phyloP scores from a whole-genome alignment of 768 basidiomycete species.

The Termitomyces sp. region DNA sequence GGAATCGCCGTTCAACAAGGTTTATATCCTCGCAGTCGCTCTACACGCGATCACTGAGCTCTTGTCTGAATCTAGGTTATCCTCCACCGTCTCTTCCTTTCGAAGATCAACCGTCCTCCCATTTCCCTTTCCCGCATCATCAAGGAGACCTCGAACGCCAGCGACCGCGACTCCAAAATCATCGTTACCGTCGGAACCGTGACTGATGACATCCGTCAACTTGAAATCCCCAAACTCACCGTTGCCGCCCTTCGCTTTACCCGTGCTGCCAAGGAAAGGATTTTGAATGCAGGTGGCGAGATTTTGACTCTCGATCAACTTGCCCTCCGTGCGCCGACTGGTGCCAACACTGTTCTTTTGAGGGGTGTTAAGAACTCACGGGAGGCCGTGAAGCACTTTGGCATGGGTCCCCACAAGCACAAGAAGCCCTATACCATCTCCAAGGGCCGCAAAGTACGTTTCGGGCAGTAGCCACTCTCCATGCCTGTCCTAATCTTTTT shows the following conservation, averaged over 20 bases:
- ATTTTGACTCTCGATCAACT: constrained; percentile 94
- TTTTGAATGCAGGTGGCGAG: constrained; percentile 94
- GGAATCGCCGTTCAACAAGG: constrained; percentile 95
- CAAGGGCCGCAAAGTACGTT: constrained; percentile 88
- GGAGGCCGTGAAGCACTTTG: constrained; percentile 97
- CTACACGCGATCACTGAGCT: background rate
- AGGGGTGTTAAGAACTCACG: constrained; percentile 91
- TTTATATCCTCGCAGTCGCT: constrained; percentile 19
- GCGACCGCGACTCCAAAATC: constrained; percentile 73
- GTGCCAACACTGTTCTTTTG: constrained; percentile 91
- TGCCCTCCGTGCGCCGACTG: constrained; percentile 90
- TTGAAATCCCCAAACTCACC: constrained; percentile 83
- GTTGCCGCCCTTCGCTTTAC: constrained; percentile 97
- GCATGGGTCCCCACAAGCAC: constrained; percentile 97
- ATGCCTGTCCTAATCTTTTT: constrained; percentile 1
- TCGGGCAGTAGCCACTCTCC: background rate
- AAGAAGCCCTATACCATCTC: constrained; percentile 96
- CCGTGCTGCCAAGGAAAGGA: constrained; percentile 87
- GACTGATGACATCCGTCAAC: constrained; percentile 91
- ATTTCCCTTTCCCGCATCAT: constrained; percentile 91
- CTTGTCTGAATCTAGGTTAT: constrained; percentile 54
- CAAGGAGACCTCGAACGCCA: constrained; percentile 69
- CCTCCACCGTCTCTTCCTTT: constrained; percentile 95
- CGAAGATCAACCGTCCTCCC: constrained; percentile 96
- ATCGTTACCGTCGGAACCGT: constrained; percentile 89